Conservation (phyloP, 306 rosid species). For the Vigna hirtella region DNA sequence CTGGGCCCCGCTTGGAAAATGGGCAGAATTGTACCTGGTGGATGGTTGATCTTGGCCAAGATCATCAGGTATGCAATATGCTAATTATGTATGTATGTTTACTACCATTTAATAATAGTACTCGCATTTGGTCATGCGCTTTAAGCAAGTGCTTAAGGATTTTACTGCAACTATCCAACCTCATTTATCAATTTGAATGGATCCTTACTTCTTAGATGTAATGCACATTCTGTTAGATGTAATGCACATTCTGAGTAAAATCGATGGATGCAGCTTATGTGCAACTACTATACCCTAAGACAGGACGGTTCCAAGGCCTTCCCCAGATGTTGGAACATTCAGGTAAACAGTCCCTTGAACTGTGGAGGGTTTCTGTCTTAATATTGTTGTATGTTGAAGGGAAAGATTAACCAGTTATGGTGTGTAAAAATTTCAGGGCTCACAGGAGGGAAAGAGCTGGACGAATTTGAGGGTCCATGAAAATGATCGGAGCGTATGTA, state of each 20-base stretch:
- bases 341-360: slow-evolving; percentile 57
- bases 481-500: slow-evolving; percentile 76
- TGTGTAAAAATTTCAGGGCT: slow-evolving; percentile 60
- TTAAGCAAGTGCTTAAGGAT: slow-evolving; percentile 10
- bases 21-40: slow-evolving; percentile 85
- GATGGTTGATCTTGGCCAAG: slow-evolving; percentile 86
- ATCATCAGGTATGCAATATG: slow-evolving; percentile 74
- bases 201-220: slow-evolving; percentile 11
- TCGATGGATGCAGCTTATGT: slow-evolving; percentile 75
- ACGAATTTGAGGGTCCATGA: slow-evolving; percentile 76
- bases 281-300: slow-evolving; percentile 87
- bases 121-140: not conserved
- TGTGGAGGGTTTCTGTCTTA: not conserved
- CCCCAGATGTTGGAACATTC: slow-evolving; percentile 83
- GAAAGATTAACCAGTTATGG: not conserved
- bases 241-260: slow-evolving; percentile 39
- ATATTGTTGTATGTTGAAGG: not conserved
- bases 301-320: slow-evolving; percentile 92
- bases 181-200: slow-evolving; percentile 15
- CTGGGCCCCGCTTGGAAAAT: slow-evolving; percentile 85
- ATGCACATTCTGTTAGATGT: not conserved
- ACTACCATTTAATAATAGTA: not conserved
- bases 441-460: slow-evolving; percentile 90
- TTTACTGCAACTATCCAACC: not conserved
- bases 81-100: not conserved